phyloP scores from a whole-genome alignment of 148 eudicot genomes.

The Chenopodium suecicum region DNA sequence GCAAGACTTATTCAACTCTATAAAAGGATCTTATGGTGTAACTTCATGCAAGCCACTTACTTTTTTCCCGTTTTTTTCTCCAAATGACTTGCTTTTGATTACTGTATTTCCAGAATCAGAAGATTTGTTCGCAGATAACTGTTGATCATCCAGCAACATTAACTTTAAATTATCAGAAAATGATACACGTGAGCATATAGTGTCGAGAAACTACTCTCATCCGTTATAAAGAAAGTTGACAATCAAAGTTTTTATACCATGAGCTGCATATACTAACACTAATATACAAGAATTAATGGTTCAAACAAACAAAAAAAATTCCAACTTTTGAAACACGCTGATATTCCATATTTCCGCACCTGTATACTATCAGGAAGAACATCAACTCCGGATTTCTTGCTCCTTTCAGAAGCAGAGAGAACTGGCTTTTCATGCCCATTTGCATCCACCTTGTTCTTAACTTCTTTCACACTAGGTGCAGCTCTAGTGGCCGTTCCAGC shows the following conservation, averaged over 20 bases:
- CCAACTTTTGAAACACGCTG: not conserved
- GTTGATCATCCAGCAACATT: conserved; percentile 39
- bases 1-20: not conserved
- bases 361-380: conserved; percentile 29
- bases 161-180: conserved; percentile 18
- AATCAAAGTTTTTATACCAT: not conserved
- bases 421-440: conserved; percentile 30
- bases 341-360: conserved; percentile 25
- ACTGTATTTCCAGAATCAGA: conserved; percentile 22
- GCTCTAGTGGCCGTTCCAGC: conserved; percentile 44
- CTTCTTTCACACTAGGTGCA: conserved; percentile 38
- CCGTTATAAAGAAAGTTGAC: not conserved
- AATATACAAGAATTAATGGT: not conserved
- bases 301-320: not conserved
- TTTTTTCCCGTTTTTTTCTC: conserved; percentile 16
- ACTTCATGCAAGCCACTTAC: conserved; percentile 28
- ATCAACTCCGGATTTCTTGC: conserved; percentile 39
- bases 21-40: conserved; percentile 21
- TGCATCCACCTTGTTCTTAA: conserved; percentile 33
- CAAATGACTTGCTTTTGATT: conserved; percentile 22
- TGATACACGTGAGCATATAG: not conserved
- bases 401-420: conserved; percentile 39
- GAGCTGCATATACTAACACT: conserved; percentile 1
- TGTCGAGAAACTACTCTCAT: not conserved
- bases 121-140: conserved; percentile 29